Percentiles rank a stretch among this genome's conserved stretches.
Conservation (phyloP, 805 yeast genomes). For the Metschnikowia borealis region DNA sequence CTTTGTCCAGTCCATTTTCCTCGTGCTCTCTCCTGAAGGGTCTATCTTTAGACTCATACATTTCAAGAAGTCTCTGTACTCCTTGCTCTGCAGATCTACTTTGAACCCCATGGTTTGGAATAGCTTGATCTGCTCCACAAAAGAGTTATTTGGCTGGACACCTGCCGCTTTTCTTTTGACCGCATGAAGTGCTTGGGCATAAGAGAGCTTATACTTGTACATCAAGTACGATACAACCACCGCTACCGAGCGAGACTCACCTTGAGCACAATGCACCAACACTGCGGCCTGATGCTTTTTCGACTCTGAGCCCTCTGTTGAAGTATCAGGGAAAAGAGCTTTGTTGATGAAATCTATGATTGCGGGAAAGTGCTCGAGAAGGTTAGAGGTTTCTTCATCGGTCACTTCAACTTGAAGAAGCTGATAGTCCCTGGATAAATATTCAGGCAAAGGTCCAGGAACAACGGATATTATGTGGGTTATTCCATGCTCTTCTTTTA, state of each 20-base stretch:
- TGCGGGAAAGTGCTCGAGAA: conserved; percentile 57
- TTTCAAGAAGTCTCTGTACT: conserved; percentile 26
- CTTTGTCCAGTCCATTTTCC: conserved; percentile 12
- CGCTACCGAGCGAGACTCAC: conserved; percentile 47
- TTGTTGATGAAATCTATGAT: conserved; percentile 63
- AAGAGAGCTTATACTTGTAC: conserved; percentile 50
- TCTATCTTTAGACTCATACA: conserved; percentile 20
- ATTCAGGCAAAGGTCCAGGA: conserved; percentile 56
- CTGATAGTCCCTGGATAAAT: conserved; percentile 43
- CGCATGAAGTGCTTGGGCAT: conserved; percentile 67
- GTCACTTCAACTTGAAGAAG: conserved; percentile 64
- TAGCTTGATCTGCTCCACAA: conserved; percentile 64
- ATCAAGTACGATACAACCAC: conserved; percentile 47
- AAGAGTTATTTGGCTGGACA: conserved; percentile 71
- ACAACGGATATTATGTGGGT: conserved; percentile 71
- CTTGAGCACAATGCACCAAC: conserved; percentile 51
- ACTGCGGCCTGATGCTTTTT: conserved; percentile 39
- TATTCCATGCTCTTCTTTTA: conserved; percentile 51
- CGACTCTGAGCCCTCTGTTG: conserved; percentile 14
- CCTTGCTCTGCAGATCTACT: conserved; percentile 20
- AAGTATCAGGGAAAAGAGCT: conserved; percentile 44
- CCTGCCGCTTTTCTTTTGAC: conserved; percentile 59
- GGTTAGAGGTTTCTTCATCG: conserved; percentile 66
- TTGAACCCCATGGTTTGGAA: conserved; percentile 42
- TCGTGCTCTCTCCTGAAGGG: conserved; percentile 13